A percentile compares a stretch with the other conserved stretches of the same genome.
Evolutionary conservation across 2,329 filamentous ascomycete genomes (phyloP).

Genomic region (Cytospora chrysosperma): DNA sequence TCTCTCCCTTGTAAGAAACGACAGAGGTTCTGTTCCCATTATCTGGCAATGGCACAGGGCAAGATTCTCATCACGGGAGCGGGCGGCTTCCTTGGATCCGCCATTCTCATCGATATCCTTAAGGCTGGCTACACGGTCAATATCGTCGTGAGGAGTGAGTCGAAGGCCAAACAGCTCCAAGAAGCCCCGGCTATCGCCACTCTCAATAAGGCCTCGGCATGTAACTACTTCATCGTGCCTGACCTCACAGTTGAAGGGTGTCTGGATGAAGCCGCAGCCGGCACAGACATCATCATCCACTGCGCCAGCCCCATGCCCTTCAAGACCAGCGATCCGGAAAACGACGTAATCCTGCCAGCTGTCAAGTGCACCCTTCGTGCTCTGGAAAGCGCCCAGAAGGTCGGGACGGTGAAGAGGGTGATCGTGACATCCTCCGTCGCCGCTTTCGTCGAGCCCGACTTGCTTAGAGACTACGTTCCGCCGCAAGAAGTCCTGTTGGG

Average conservation of each 20-base stretch:
- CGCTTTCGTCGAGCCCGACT: slow-evolving; percentile 10
- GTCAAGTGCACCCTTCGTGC: slow-evolving; percentile 27
- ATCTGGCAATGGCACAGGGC: slow-evolving; percentile 8
- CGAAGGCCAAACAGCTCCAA: slow-evolving; percentile 17
- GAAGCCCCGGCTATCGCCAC: slow-evolving; percentile 9
- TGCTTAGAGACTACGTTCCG: slow-evolving; percentile 10
- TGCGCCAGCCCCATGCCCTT: slow-evolving; percentile 18
- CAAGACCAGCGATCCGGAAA: slow-evolving; percentile 13
- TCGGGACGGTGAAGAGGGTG: slow-evolving; percentile 26
- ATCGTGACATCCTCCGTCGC: slow-evolving; percentile 23
- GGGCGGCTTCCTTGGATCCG: slow-evolving; percentile 28
- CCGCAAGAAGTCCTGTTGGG: slow-evolving; percentile 10
- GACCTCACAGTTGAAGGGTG: slow-evolving; percentile 10
- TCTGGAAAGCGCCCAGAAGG: slow-evolving; percentile 22
- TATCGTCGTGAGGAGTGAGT: slow-evolving; percentile 21
- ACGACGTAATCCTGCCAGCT: slow-evolving; percentile 26
- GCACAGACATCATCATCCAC: slow-evolving; percentile 8
- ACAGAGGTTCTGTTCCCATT: not conserved
- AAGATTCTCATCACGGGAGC: slow-evolving; percentile 29
- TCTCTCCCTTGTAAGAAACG: too few relatives aligned
- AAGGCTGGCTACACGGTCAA: slow-evolving; percentile 19
- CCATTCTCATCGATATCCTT: slow-evolving; percentile 28
- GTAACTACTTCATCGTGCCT: slow-evolving; percentile 21
- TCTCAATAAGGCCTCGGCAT: slow-evolving; percentile 15
- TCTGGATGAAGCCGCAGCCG: slow-evolving; percentile 17